Conservation (phyloP, 495 filamentous ascomycete genomes). For the Talaromyces stipitatus region DNA sequence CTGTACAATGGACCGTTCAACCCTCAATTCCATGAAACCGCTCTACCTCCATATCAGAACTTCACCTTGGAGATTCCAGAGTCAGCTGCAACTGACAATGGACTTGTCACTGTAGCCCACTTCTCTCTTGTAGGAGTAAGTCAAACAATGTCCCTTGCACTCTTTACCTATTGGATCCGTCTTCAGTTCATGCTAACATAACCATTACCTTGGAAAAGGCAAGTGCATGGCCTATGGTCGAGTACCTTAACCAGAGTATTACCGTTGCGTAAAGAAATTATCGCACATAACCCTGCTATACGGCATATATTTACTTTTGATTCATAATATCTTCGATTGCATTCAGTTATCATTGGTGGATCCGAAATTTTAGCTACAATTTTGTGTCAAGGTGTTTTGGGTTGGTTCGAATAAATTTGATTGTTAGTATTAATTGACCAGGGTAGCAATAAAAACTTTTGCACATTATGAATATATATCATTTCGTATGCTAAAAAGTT, state of each 20-base stretch:
- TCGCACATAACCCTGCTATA: not conserved
- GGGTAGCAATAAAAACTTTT: too few species aligned
- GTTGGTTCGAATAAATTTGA: too few species aligned
- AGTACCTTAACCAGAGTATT: slow-evolving; percentile 15
- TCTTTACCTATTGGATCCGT: not conserved
- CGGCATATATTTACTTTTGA: not conserved
- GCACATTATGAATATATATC: too few species aligned
- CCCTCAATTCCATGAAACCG: slow-evolving; percentile 23
- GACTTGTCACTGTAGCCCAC: slow-evolving; percentile 26
- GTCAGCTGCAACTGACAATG: slow-evolving; percentile 10
- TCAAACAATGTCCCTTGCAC: not conserved
- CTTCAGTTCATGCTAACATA: not conserved
- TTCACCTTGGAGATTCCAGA: slow-evolving; percentile 26
- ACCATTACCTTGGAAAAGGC: slow-evolving; percentile 10
- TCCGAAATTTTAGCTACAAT: too few species aligned
- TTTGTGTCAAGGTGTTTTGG: too few species aligned
- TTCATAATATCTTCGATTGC: not conserved
- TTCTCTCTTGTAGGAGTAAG: slow-evolving; percentile 29
- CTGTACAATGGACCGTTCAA: slow-evolving; percentile 26
- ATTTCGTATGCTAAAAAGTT: too few species aligned
- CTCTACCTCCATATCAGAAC: slow-evolving; percentile 24
- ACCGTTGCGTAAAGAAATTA: not conserved
- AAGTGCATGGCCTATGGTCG: slow-evolving; percentile 10
- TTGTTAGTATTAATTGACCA: too few species aligned
- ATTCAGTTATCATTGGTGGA: not conserved